Evolutionary conservation across 2,329 filamentous ascomycete species (phyloP).

Genomic region (Sphaerulina vaccinii): DNA sequence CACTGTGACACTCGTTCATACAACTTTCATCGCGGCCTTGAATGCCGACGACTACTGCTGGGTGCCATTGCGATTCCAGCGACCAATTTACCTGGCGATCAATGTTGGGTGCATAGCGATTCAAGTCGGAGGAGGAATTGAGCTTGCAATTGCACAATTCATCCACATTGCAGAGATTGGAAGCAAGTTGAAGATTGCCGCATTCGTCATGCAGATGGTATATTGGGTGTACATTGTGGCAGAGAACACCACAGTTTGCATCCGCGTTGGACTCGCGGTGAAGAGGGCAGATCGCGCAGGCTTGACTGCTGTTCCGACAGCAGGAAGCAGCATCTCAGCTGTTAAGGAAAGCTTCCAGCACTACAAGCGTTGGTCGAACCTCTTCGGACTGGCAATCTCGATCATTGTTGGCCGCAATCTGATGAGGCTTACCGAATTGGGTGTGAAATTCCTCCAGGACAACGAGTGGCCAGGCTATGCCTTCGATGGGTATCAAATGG

Average conservation of each 20-base stretch:
- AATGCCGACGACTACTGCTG: slow-evolving; percentile 1
- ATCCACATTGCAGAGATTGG: slow-evolving; percentile 3
- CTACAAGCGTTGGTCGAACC: slow-evolving; percentile 14
- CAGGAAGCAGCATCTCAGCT: neutral
- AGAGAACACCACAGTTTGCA: slow-evolving; percentile 5
- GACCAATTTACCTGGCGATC: slow-evolving; percentile 3
- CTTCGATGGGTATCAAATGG: slow-evolving; percentile 21
- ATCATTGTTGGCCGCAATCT: slow-evolving; percentile 16
- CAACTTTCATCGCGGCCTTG: slow-evolving; percentile 7
- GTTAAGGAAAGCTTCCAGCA: slow-evolving; percentile 10
- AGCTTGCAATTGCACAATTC: neutral
- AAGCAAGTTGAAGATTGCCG: slow-evolving; percentile 8
- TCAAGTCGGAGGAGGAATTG: slow-evolving; percentile 6
- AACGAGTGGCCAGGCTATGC: slow-evolving; percentile 18
- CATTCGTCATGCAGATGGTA: slow-evolving; percentile 13
- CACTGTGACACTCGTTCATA: slow-evolving; percentile 8
- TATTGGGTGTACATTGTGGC: slow-evolving; percentile 14
- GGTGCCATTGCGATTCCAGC: slow-evolving; percentile 9
- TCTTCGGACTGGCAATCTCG: slow-evolving; percentile 15
- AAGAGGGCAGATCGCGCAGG: neutral
- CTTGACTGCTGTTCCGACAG: neutral
- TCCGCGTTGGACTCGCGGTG: neutral
- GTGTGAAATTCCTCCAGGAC: slow-evolving; percentile 10
- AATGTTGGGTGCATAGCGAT: slow-evolving; percentile 4
- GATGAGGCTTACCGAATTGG: slow-evolving; percentile 17